These are phyloP conservation scores for Thelephora terrestris DNA, from an alignment of 1,284 basidiomycete genomes.

Conservation along the genomic window DNA sequence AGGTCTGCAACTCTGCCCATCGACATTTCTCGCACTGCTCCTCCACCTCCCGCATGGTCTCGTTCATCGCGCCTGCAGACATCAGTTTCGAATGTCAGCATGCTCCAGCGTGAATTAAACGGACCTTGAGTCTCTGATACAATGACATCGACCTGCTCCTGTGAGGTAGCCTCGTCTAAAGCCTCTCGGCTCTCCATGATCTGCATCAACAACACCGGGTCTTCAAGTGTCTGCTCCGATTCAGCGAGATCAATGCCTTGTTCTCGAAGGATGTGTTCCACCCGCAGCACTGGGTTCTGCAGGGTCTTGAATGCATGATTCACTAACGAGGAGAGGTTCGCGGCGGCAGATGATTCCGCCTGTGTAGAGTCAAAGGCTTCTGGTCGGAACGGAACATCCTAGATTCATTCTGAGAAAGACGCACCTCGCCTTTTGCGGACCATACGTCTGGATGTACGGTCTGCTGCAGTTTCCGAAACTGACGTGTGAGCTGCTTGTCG, in stretches of 20 bases:
- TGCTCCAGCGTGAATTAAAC: constrained; percentile 16
- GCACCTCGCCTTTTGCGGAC: constrained; percentile 49
- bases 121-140: constrained; percentile 51
- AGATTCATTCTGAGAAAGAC: constrained; percentile 15
- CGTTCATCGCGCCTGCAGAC: constrained; percentile 42
- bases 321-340: constrained; percentile 56
- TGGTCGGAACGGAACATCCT: not conserved
- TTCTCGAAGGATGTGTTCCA: constrained; percentile 60
- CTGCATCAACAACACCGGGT: constrained; percentile 64
- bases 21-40: constrained; percentile 40
- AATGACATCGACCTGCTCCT: constrained; percentile 43
- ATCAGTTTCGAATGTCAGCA: constrained; percentile 1
- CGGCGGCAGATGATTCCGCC: constrained; percentile 53
- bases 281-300: constrained; percentile 51
- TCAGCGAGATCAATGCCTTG: constrained; percentile 58
- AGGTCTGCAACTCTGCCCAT: constrained; percentile 47
- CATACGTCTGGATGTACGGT: constrained; percentile 75
- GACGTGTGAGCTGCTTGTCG: constrained; percentile 38
- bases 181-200: constrained; percentile 79
- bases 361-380: constrained; percentile 18
- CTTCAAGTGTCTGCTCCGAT: constrained; percentile 59
- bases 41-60: constrained; percentile 38
- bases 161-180: constrained; percentile 54
- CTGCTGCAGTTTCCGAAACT: constrained; percentile 62
- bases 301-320: constrained; percentile 70